A percentile compares a stretch with the other conserved stretches of the same genome.
Evolutionary conservation across 73 alveolate species (phyloP).

Genomic region (Durusdinium trenchii): DNA sequence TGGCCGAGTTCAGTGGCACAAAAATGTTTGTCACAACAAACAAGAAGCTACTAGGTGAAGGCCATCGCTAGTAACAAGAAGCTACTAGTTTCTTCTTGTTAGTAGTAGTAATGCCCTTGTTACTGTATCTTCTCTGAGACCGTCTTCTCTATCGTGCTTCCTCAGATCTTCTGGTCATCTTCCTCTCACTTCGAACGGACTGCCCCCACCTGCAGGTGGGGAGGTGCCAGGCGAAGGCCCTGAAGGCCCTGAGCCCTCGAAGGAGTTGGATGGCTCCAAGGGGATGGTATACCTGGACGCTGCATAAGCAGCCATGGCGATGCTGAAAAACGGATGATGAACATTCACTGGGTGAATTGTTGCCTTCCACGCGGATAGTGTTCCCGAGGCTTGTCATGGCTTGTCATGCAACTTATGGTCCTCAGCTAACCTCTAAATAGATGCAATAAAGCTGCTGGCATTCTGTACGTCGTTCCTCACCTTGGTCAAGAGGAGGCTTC

Average conservation of each 20-base stretch:
- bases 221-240: constrained; percentile 21
- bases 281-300: constrained; percentile 73
- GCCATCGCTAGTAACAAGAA: too few species aligned
- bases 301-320: too few species aligned
- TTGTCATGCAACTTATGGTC: neutral
- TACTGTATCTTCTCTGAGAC: too few species aligned
- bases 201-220: constrained; percentile 33
- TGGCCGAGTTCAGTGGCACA: neutral
- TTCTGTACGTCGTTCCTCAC: constrained; percentile 73
- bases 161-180: neutral
- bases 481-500: neutral
- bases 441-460: constrained; percentile 67
- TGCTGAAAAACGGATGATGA: neutral
- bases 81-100: too few species aligned
- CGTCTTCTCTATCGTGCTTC: neutral
- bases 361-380: neutral
- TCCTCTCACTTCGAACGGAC: neutral
- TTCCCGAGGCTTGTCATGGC: neutral
- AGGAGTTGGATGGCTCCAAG: constrained; percentile 76
- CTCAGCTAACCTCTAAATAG: neutral
- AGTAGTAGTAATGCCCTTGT: too few species aligned
- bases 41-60: too few species aligned
- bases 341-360: neutral
- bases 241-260: constrained; percentile 84
- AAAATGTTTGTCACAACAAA: neutral